Percentiles rank a stretch among this genome's conserved stretches.
phyloP scores from a whole-genome alignment of 148 eudicot genomes.

The Fagopyrum tataricum region DNA sequence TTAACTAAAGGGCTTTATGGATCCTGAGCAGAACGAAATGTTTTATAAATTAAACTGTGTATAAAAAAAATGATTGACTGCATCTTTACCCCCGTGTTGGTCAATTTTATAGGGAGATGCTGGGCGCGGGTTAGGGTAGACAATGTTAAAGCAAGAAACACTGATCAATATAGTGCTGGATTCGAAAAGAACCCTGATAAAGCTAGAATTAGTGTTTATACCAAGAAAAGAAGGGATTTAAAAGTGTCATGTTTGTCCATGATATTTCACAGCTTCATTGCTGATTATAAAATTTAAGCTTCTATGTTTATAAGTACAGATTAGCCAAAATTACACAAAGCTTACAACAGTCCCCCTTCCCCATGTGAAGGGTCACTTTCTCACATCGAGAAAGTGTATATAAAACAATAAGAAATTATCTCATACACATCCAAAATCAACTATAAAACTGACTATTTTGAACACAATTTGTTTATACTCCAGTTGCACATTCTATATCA shows the following conservation, averaged over 20 bases:
- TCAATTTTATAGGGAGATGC: background rate
- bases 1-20: background rate
- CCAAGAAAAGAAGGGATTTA: background rate
- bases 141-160: background rate
- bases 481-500: background rate
- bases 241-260: background rate
- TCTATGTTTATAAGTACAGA: background rate
- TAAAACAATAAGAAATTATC: background rate
- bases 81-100: background rate
- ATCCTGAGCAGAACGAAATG: background rate
- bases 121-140: background rate
- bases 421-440: background rate
- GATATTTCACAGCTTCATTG: background rate
- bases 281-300: background rate
- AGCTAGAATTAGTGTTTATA: background rate
- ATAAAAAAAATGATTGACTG: too few species aligned
- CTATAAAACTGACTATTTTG: background rate
- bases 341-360: background rate
- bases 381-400: background rate
- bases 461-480: background rate
- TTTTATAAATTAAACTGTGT: background rate
- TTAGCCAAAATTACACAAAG: background rate
- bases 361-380: background rate
- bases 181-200: background rate
- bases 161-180: background rate